A percentile compares a stretch with the other conserved stretches of the same genome.
Evolutionary conservation across 2,329 filamentous ascomycete species (phyloP).

Genomic region (Phaeosphaeriaceae sp.): DNA sequence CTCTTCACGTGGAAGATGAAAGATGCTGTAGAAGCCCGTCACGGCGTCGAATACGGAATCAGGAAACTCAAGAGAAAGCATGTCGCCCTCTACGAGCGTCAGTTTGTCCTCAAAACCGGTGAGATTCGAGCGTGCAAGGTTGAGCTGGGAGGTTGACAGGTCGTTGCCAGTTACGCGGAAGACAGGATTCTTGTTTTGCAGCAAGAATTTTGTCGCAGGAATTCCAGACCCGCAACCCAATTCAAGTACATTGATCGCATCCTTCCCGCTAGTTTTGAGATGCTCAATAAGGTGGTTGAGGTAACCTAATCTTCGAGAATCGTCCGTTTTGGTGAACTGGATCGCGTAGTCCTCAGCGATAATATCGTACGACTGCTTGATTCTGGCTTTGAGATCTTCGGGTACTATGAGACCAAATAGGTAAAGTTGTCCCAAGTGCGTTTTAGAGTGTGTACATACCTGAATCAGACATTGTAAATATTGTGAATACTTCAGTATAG

Average conservation of each 20-base stretch:
- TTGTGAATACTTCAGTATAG: too few species aligned
- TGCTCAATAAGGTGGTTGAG: slow-evolving; percentile 21
- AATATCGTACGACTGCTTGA: slow-evolving; percentile 41
- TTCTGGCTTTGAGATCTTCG: slow-evolving; percentile 32
- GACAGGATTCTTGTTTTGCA: slow-evolving; percentile 20
- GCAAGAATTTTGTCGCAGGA: slow-evolving; percentile 33
- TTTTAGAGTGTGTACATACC: too few species aligned
- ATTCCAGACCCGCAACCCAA: slow-evolving; percentile 41
- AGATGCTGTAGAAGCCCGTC: slow-evolving; percentile 61
- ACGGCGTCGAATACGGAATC: slow-evolving; percentile 55
- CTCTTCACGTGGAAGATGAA: slow-evolving; percentile 61
- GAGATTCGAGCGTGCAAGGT: slow-evolving; percentile 37
- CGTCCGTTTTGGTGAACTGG: slow-evolving; percentile 23
- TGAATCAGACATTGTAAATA: too few species aligned
- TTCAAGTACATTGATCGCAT: slow-evolving; percentile 23
- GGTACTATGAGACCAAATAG: slow-evolving; percentile 1
- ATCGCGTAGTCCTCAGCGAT: slow-evolving; percentile 33
- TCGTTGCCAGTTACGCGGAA: slow-evolving; percentile 52
- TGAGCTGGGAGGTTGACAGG: slow-evolving; percentile 50
- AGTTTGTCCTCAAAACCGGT: slow-evolving; percentile 16
- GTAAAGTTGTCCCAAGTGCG: too few species aligned
- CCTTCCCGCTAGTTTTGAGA: slow-evolving; percentile 4
- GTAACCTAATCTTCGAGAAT: slow-evolving; percentile 30
- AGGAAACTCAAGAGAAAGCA: slow-evolving; percentile 49
- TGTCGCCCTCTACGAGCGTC: slow-evolving; percentile 48